A percentile compares a stretch with the other conserved stretches of the same genome.
These are phyloP conservation scores for Diplocarpon rosae DNA, from an alignment of 2,329 filamentous ascomycete genomes.

Conservation along the genomic window DNA sequence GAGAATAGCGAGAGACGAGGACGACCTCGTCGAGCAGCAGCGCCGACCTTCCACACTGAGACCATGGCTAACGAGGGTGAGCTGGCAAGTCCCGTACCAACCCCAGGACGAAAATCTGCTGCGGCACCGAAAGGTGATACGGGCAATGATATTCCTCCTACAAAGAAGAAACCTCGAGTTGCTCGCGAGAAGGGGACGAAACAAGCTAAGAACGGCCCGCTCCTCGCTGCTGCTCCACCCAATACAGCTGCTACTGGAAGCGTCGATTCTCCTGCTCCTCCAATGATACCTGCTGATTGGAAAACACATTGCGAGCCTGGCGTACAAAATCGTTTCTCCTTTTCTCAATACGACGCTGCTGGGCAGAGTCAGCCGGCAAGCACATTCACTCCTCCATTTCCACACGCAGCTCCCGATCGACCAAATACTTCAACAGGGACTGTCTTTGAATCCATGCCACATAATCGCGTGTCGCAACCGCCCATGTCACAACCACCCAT, in stretches of 20 bases:
- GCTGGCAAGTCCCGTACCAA: conserved; percentile 43
- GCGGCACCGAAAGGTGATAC: conserved; percentile 33
- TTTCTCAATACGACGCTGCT: conserved; percentile 18
- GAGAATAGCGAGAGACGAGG: conserved; percentile 49
- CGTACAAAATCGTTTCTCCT: conserved; percentile 12
- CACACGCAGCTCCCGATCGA: not conserved
- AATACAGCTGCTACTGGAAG: conserved; percentile 8
- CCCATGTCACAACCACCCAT: too few species aligned
- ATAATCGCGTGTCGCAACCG: too few species aligned
- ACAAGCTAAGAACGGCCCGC: conserved; percentile 25
- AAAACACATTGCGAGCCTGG: conserved; percentile 13
- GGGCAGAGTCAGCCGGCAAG: conserved; percentile 1
- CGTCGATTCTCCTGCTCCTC: conserved; percentile 18
- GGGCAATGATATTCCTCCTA: conserved; percentile 28
- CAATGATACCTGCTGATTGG: conserved; percentile 14
- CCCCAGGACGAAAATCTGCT: conserved; percentile 41
- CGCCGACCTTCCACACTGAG: conserved; percentile 62
- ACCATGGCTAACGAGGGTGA: conserved; percentile 51
- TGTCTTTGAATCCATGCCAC: too few species aligned
- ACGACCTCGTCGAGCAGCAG: conserved; percentile 48
- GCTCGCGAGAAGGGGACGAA: conserved; percentile 23
- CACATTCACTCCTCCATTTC: not conserved
- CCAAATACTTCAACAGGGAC: not conserved
- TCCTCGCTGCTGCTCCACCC: conserved; percentile 23
- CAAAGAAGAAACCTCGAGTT: conserved; percentile 29